Percentiles rank a stretch among this genome's conserved stretches.
These are phyloP conservation scores for Vitis hybrid DNA, from an alignment of 177 flowering plant species.

Conservation along the genomic window DNA sequence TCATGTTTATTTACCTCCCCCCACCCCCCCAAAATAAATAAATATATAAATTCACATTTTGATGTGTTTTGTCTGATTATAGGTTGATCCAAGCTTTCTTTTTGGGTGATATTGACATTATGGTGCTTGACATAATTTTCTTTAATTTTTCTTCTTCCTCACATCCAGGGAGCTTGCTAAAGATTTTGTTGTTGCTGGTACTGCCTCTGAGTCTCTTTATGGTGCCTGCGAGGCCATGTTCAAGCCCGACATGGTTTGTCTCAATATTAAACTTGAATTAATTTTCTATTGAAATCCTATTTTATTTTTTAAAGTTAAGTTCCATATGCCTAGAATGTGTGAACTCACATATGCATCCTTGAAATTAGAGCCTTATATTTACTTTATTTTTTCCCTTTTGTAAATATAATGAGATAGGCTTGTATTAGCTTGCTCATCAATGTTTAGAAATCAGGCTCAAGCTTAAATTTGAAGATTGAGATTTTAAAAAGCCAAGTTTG, in stretches of 20 bases:
- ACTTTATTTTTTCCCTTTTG: too few relatives aligned
- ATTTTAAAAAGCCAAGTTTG: too few relatives aligned
- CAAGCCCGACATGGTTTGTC: constrained; percentile 93
- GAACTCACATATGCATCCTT: too few relatives aligned
- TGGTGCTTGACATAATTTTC: background rate
- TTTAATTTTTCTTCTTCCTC: background rate
- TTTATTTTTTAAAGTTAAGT: background rate
- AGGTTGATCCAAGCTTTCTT: background rate
- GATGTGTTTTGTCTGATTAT: background rate
- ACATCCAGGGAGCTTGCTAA: constrained; percentile 87
- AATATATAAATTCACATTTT: too few relatives aligned
- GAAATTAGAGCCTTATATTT: too few relatives aligned
- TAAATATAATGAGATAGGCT: too few relatives aligned
- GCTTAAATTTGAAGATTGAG: too few relatives aligned
- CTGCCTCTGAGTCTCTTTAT: constrained; percentile 92
- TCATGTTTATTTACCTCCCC: too few relatives aligned
- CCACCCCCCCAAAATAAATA: too few relatives aligned
- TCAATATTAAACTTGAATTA: background rate
- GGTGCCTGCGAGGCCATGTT: constrained; percentile 98
- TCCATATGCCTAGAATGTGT: background rate
- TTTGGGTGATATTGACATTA: background rate
- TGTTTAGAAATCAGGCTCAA: too few relatives aligned
- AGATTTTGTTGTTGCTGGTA: constrained; percentile 97
- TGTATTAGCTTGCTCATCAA: too few relatives aligned
- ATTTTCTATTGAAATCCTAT: too few relatives aligned